A percentile compares a stretch with the other conserved stretches of the same genome.
Evolutionary conservation across 176 grass and related monocot genomes (phyloP).

Genomic region (Triticum timopheevii): DNA sequence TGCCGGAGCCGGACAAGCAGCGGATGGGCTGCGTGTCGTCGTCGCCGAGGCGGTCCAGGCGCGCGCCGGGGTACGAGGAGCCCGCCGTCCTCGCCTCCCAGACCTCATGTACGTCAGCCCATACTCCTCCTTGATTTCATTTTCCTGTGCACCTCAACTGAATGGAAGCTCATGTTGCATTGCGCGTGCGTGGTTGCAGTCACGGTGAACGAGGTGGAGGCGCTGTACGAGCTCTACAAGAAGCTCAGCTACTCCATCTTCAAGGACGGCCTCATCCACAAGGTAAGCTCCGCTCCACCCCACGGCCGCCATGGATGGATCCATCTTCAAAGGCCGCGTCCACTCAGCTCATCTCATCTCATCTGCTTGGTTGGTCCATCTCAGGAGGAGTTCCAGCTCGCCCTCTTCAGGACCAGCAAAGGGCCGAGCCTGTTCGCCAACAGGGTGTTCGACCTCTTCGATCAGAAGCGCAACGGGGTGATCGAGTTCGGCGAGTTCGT

Average conservation of each 20-base stretch:
- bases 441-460: constrained; percentile 83
- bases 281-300: constrained; percentile 16
- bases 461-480: constrained; percentile 61
- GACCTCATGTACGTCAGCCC: constrained; percentile 22
- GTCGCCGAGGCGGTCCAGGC: background rate
- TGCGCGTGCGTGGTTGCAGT: constrained; percentile 28
- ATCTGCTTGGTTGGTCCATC: no score
- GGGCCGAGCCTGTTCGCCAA: constrained; percentile 63
- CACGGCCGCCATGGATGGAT: no score
- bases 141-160: no score
- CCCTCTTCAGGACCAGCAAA: constrained; percentile 69
- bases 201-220: constrained; percentile 71
- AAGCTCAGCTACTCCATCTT: constrained; percentile 73
- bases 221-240: constrained; percentile 68
- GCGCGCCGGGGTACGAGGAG: constrained; percentile 18
- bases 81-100: constrained; percentile 32
- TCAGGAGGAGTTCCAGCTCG: constrained; percentile 81
- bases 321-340: no score
- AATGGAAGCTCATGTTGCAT: no score
- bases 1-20: no score
- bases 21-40: constrained; percentile 36
- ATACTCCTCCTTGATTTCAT: no score
- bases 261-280: constrained; percentile 85
- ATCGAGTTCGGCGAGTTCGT: constrained; percentile 85
- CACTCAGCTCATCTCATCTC: no score